Evolutionary conservation across 257 asterid species (phyloP), one percentile per base, ranked within the genome.

Genomic region (Fraxinus excelsior): DNA sequence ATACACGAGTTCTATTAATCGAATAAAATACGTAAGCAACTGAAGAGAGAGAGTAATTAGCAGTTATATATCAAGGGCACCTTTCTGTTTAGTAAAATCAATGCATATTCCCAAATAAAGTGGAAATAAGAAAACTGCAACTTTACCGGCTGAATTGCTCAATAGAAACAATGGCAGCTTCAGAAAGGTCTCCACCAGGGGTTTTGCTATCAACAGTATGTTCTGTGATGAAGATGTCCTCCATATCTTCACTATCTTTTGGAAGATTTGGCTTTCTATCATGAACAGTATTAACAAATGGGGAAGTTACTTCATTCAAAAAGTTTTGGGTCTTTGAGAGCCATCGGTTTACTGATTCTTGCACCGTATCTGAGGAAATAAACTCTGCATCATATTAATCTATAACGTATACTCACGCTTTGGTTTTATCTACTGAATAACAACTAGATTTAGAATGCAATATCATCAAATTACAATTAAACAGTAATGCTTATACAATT

Each of bases 71-170:
- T 31, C 53, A 10, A 81, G 72, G 19, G 65, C 21, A 49, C 16
- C 18, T 25, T 62, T 35, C 68, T 25, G 16, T 62, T 62, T 37
- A 25, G 44, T 65, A 74, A 68, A 74, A 35, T 34, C 26, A 42
- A 11, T 1, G 32, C 56, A 60, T 5, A 46, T 7, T 40, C 19
- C 21, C 21, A 51, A 67, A 19, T 46, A 25, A 49, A 28, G 68
- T 58, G 8, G 23, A 64, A 74, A 51, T 37, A 73, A 3, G 25
- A 28, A 74, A 73, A 19, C 19, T 21, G 44, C 25, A 38, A 51
- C 79, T 78, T 80, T 90, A 96, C 99, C 97, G 85, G 96, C 98
- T 89, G 84, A 96, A 96, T 85, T 93, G 98, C 90, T 96, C 99
- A 29, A 96, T 86, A 79, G 98, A 96, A 82, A 91, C 74, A 82